Conservation (phyloP, 805 yeast genomes). For the Pichia scutulata region DNA sequence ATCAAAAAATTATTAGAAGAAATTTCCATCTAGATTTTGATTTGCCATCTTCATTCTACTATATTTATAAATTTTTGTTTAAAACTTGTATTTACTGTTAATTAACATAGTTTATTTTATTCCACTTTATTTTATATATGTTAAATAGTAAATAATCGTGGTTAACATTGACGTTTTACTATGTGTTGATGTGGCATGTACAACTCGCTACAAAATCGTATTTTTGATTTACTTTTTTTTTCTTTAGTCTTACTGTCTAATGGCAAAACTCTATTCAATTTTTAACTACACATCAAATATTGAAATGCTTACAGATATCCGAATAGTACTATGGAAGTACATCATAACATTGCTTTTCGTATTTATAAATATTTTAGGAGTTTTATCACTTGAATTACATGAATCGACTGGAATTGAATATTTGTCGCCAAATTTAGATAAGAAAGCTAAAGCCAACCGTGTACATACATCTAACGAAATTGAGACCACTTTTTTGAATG, state of each 20-base stretch:
- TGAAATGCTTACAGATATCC: neutral
- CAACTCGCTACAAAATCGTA: too few species aligned
- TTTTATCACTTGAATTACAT: neutral
- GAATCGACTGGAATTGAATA: neutral
- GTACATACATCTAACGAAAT: neutral
- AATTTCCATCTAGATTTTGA: conserved; percentile 26
- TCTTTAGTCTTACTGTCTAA: too few species aligned
- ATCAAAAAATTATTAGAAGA: conserved; percentile 59
- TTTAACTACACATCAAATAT: neutral
- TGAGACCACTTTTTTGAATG: neutral
- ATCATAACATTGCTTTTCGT: neutral
- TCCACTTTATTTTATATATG: too few species aligned
- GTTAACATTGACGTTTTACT: too few species aligned
- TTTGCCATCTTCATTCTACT: neutral
- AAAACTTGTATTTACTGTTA: neutral
- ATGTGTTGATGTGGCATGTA: too few species aligned
- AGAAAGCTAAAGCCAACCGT: neutral
- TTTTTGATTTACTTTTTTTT: too few species aligned
- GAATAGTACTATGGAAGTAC: neutral
- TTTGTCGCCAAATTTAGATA: neutral
- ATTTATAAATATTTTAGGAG: neutral
- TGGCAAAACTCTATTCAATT: neutral
- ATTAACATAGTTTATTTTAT: too few species aligned
- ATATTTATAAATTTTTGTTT: neutral
- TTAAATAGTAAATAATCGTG: too few species aligned